Percentiles rank a stretch among this genome's conserved stretches.
Evolutionary conservation across 306 rosid species (phyloP).

Genomic region (Trifolium pratense): DNA sequence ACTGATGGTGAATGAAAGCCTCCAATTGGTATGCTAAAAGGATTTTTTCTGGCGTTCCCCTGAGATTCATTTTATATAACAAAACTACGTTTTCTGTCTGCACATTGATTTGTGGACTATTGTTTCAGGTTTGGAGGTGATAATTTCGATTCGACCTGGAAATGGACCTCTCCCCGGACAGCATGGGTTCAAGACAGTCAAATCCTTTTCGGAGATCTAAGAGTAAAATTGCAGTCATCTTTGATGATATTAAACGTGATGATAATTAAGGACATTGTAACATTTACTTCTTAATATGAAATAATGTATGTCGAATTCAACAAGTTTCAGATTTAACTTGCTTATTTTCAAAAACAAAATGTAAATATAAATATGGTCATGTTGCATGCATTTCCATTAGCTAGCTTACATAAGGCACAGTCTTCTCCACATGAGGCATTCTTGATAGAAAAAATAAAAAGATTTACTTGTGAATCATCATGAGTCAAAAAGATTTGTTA

Average conservation of each 20-base stretch:
- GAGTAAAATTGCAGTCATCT: conserved; percentile 29
- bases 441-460: not conserved
- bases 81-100: conserved; percentile 32
- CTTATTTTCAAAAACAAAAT: not conserved
- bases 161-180: conserved; percentile 85
- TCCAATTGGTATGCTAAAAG: conserved; percentile 21
- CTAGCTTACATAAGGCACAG: not conserved
- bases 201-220: conserved; percentile 71
- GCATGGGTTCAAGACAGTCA: conserved; percentile 80
- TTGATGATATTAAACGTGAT: conserved; percentile 31
- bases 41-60: not conserved
- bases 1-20: conserved; percentile 20
- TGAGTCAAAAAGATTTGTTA: not conserved
- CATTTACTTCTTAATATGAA: conserved; percentile 32
- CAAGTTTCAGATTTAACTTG: conserved; percentile 7
- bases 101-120: conserved; percentile 3
- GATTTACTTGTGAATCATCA: not conserved
- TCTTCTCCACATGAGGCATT: not conserved
- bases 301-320: conserved; percentile 11
- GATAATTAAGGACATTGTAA: conserved; percentile 24
- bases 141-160: conserved; percentile 84
- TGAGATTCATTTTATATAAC: conserved; percentile 17
- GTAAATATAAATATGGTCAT: conserved; percentile 1
- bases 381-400: conserved; percentile 1
- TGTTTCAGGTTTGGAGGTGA: conserved; percentile 78